phyloP scores from a whole-genome alignment of 805 yeast species.

The Metschnikowia colocasiae region DNA sequence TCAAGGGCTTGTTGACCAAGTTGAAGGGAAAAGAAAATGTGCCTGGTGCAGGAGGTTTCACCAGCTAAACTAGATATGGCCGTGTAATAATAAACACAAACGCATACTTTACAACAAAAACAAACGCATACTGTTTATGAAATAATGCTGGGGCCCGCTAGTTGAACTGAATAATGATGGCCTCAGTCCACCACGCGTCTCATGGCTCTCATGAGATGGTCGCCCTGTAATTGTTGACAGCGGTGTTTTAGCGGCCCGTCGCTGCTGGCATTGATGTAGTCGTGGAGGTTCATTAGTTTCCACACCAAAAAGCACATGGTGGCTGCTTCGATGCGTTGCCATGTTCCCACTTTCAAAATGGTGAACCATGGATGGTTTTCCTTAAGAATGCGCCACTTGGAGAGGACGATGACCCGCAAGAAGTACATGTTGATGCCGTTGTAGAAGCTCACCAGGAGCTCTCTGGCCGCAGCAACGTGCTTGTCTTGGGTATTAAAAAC shows the following conservation, averaged over 20 bases:
- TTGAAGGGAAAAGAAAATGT: conserved; percentile 67
- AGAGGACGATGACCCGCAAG: conserved; percentile 31
- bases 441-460: conserved; percentile 24
- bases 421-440: conserved; percentile 32
- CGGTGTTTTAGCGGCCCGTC: conserved; percentile 11
- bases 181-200: conserved; percentile 9
- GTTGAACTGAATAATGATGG: neutral
- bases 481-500: conserved; percentile 10
- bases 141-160: neutral
- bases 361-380: conserved; percentile 36
- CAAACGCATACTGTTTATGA: neutral
- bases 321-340: conserved; percentile 32
- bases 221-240: conserved; percentile 10
- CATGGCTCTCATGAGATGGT: conserved; percentile 16
- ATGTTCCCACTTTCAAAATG: conserved; percentile 23
- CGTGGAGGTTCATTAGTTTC: conserved; percentile 38
- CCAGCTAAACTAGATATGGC: conserved; percentile 8
- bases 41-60: conserved; percentile 72
- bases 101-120: too few species aligned
- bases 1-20: conserved; percentile 59
- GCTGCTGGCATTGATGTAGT: conserved; percentile 23
- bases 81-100: neutral
- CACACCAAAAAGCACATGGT: conserved; percentile 35
- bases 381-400: conserved; percentile 41
- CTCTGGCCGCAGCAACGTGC: conserved; percentile 16